Conservation (phyloP, 2,329 filamentous ascomycete species). For the Aspergillus cejpii region DNA sequence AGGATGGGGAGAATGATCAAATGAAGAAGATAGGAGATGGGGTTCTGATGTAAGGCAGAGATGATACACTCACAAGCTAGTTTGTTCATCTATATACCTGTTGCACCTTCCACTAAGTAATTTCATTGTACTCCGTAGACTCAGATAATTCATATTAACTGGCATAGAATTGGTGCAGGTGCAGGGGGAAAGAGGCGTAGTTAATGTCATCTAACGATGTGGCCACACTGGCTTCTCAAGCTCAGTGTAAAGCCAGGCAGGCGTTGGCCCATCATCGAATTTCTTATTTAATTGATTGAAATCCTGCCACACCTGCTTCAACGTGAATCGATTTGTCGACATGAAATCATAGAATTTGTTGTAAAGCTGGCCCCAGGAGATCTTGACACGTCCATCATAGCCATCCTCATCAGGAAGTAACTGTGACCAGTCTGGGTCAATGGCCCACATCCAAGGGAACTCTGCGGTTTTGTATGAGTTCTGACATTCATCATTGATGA, state of each 20-base stretch:
- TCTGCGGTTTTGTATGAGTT: not conserved
- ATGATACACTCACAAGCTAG: no score
- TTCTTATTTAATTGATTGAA: not conserved
- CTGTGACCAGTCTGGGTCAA: conserved; percentile 12
- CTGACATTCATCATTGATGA: conserved; percentile 1
- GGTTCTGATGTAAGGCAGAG: no score
- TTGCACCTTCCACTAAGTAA: no score
- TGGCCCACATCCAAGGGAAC: conserved; percentile 7
- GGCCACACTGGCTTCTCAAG: no score
- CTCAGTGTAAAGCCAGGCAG: not conserved
- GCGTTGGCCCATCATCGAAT: not conserved
- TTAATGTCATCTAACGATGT: no score
- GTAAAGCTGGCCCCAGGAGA: conserved; percentile 3
- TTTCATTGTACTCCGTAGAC: no score
- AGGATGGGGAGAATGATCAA: no score
- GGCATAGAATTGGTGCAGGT: no score
- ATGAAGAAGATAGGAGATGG: no score
- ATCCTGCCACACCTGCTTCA: conserved; percentile 14
- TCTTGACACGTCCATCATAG: conserved; percentile 12
- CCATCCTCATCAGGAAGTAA: conserved; percentile 7
- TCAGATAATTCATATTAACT: no score
- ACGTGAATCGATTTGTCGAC: conserved; percentile 3
- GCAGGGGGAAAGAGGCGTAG: no score
- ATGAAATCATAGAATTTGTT: conserved; percentile 13
- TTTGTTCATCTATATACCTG: no score